Evolutionary conservation across 306 rosid species (phyloP), one percentile per base, ranked within the genome.

Genomic region (Prinsepia uniflora): DNA sequence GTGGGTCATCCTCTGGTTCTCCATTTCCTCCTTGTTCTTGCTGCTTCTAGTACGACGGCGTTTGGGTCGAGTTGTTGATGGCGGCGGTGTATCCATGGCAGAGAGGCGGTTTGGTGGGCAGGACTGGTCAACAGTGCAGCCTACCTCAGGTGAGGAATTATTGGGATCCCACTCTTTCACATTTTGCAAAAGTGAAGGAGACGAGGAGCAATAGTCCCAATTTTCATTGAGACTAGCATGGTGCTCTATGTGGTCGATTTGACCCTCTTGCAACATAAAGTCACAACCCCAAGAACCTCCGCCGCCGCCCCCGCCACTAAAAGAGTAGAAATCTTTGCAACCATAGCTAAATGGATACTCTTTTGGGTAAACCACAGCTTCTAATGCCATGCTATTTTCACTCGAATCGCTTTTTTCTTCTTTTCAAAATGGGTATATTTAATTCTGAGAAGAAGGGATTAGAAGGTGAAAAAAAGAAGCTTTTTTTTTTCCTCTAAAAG

Each of bases 1-100:
- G 92, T 91, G 97, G 15, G 97, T 88, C 89, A 86, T 91, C 83
- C 96, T 83, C 79, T 91, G 96, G 77, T 87, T 92, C 82, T 92
- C 98, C 19, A 92, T 86, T 65, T 90, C 98, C 48, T 90, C 96
- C 41, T 77, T 82, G 84, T 93, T 93, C 72, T 88, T 90, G 17
- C 86, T 47, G 74, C 58, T 81, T 74, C 81, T 87, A 24, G 84
- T 87, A 8, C 97, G 90, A 30, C 90, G 86, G 6, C 98, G 85
- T 74, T 89, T 90, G 1, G 89, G 74, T 13, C 96, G 81, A 2
- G 73, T 71, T 0, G 81, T 64, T 8, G 53, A 9, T 9, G 76
- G 18, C 3, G 66, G 65, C 0, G 49, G 41, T 7, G 70, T 41
- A 52, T 43, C 56, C 49, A 43, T 24, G 34, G 75, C 45, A 10